Conservation (phyloP, 73 alveolate genomes). For the Tetrahymena elliotti region DNA sequence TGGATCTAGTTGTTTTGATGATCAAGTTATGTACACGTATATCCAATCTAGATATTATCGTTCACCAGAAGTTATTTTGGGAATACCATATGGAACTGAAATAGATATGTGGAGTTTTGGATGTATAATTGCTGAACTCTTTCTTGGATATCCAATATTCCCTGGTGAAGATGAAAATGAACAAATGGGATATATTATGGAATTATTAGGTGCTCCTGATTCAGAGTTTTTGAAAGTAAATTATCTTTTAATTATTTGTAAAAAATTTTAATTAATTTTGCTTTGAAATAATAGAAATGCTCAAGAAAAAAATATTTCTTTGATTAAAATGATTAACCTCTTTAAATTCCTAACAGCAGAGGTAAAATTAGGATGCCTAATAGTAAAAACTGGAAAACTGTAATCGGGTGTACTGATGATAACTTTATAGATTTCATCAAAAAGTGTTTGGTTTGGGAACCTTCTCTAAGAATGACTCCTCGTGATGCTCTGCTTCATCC, state of each 20-base stretch:
- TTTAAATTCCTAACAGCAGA: slow-evolving; percentile 47
- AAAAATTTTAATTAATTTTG: neutral
- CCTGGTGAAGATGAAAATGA: slow-evolving; percentile 89
- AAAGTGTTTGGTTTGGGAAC: slow-evolving; percentile 67
- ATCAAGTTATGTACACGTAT: slow-evolving; percentile 66
- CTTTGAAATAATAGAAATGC: slow-evolving; percentile 8
- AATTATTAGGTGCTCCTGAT: slow-evolving; percentile 73
- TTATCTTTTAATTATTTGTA: neutral
- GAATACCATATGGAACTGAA: slow-evolving; percentile 83
- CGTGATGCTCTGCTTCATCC: slow-evolving; percentile 57
- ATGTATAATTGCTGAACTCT: slow-evolving; percentile 82
- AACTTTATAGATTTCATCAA: slow-evolving; percentile 50
- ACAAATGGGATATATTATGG: slow-evolving; percentile 68
- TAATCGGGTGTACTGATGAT: slow-evolving; percentile 41
- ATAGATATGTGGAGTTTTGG: slow-evolving; percentile 97
- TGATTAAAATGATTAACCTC: slow-evolving; percentile 51
- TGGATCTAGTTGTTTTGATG: slow-evolving; percentile 74
- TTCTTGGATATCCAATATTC: slow-evolving; percentile 76
- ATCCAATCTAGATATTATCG: slow-evolving; percentile 88
- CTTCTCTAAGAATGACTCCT: slow-evolving; percentile 57
- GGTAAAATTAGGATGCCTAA: slow-evolving; percentile 51
- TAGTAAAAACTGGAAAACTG: slow-evolving; percentile 30
- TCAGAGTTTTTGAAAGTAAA: slow-evolving; percentile 23
- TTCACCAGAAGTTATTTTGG: slow-evolving; percentile 95
- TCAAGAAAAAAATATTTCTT: slow-evolving; percentile 46